Percentiles rank a stretch among this genome's conserved stretches.
These are phyloP conservation scores for Penicillium pancosmium DNA, from an alignment of 495 filamentous ascomycete genomes.

Conservation along the genomic window DNA sequence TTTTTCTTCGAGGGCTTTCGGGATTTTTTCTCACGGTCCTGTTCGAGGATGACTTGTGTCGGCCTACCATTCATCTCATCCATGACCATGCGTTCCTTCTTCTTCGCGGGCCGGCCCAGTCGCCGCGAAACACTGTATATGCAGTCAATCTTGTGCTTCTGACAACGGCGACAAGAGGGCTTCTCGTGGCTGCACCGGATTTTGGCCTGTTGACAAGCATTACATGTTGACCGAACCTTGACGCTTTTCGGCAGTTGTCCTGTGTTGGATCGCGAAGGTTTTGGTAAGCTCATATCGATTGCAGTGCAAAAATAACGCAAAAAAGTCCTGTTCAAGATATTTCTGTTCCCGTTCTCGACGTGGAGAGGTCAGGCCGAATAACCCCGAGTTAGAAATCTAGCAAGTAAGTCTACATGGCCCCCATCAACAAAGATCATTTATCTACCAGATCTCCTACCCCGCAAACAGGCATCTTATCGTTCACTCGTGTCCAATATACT, in stretches of 20 bases:
- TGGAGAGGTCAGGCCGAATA: not conserved
- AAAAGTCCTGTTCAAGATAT: too few species aligned
- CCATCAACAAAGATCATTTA: conserved; percentile 4
- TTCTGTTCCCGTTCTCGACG: too few species aligned
- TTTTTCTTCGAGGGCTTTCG: conserved; percentile 20
- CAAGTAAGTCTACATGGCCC: too few species aligned
- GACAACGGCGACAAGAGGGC: conserved; percentile 46
- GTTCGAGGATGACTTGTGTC: conserved; percentile 7
- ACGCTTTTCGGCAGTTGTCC: conserved; percentile 39
- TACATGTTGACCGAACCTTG: conserved; percentile 51
- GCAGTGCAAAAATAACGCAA: not conserved
- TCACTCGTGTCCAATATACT: not conserved
- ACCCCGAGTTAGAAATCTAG: not conserved
- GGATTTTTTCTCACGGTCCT: conserved; percentile 17
- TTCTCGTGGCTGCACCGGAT: conserved; percentile 54
- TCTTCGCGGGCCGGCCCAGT: conserved; percentile 47
- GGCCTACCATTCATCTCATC: conserved; percentile 5
- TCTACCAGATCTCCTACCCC: conserved; percentile 6
- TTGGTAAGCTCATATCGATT: conserved; percentile 23
- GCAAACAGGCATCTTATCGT: not conserved
- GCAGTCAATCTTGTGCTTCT: conserved; percentile 45
- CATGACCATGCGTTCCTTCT: conserved; percentile 20
- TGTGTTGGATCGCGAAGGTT: conserved; percentile 10
- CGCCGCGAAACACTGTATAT: conserved; percentile 51
- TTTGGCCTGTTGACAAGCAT: conserved; percentile 52